Evolutionary conservation across 2,329 filamentous ascomycete species (phyloP), one percentile per base, ranked within the genome.

Genomic region (Rasamsonia emersonii): DNA sequence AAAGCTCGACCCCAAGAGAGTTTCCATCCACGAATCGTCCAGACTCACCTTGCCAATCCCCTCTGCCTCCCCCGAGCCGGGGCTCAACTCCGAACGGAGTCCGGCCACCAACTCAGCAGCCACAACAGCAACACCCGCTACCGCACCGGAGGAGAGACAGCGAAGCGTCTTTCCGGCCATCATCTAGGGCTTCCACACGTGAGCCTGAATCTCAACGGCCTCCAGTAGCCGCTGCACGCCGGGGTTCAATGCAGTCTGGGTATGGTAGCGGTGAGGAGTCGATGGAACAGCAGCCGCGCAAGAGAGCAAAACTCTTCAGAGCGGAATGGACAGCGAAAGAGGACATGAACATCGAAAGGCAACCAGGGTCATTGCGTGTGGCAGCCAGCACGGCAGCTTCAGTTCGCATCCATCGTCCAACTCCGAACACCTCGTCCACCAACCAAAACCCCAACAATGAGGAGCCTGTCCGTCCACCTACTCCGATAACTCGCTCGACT

Each of bases 311-410:
- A 50, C 75, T 81, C 15, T 85, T 77, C 13, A 75, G 80, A 50
- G 74, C 79, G 9, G 76, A 82, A 41, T 80, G 78, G 62, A 77
- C 77, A n/a, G 77, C 79, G 30, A 80, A 75, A 44, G 74, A 55
- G 71, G 40, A 76, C 75, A 14, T 82, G 44, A 67, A 67, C 36
- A 67, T 95, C 47, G 82, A 80, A 31, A 71, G 75, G 23, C 78
- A 77, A 18, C 74, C 78, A 7, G 86, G 91, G 29, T 93, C 85
- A 3, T 67, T 96, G 16, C 75, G 88, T 29, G 86, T 94, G n/a
- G 80, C 84, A 38, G 89, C 89, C 28, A 93, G 86, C 53, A 93
- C 84, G 10, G 82, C 88, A 26, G 85, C 86, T 24, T 94, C 88
- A 4, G 70, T 96, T 37, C 82, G 89, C 25, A 80, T 79, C 28